Evolutionary conservation across 805 yeast genomes (phyloP), one percentile per base, ranked within the genome.

Genomic region (Wickerhamiella musiphila): DNA sequence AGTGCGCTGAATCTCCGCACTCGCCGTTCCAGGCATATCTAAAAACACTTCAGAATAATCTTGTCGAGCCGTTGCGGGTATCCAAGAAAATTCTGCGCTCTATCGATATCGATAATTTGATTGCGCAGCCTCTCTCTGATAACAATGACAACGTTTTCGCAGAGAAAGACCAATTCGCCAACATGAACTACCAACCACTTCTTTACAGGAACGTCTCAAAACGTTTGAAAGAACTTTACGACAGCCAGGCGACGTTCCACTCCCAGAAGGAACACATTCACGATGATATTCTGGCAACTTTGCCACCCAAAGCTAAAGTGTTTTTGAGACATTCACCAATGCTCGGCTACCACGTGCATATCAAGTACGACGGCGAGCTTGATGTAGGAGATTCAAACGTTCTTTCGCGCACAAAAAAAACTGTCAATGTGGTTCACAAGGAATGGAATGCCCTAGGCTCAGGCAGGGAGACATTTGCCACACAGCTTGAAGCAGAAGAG

Each of bases 401-500:
- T 35, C 31, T 60, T n/a, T 51, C 53, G 11, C 50, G 61, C 29
- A 63, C 67, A 14, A 53, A 57, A 6, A 56, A 61, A 13, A 52
- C 71, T 0, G 46, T 66, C 3, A 60, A 66, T 54, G 47, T 73
- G 14, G 53, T 62, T 0, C 52, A 57, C 18, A 19, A 18, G 1
- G 44, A 66, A 48, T 73, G 83, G 71, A 51, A 61, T 1, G 43
- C 56, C 1, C 57, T 79, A 18, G 78, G 78, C 0, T 46, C 54
- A 5, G 46, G 50, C 4, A 52, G 75, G 11, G 67, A 68, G 15
- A 46, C 54, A 2, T 47, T 64, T 3, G 57, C 58, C n/a, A 54
- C 58, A 4, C 52, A 55, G 16, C 76, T 82, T 3, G 56, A 58
- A 10, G 43, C 43, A 2, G 72, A 69, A 35, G 94, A 84, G 48